Evolutionary conservation across 1,284 basidiomycete species (phyloP).

Genomic region (Ustilago shanxiensis): DNA sequence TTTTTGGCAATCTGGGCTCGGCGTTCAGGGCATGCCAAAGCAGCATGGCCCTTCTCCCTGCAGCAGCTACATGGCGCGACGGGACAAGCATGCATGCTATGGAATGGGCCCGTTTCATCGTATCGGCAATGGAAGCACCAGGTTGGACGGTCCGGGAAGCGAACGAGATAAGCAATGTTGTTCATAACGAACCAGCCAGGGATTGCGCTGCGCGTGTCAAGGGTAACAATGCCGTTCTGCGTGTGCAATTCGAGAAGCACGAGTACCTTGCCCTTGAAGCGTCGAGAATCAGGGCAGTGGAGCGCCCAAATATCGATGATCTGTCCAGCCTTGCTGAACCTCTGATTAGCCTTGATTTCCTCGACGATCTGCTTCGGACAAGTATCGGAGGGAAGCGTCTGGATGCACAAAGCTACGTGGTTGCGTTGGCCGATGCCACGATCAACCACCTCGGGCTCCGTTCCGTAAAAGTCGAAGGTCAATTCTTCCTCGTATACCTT

Average conservation of each 20-base stretch:
- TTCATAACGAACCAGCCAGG: slow-evolving; percentile 37
- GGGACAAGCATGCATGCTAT: slow-evolving; percentile 34
- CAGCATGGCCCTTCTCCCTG: slow-evolving; percentile 17
- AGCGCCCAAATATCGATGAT: slow-evolving; percentile 36
- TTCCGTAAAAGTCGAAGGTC: slow-evolving; percentile 42
- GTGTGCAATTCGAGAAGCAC: slow-evolving; percentile 32
- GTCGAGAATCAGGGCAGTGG: slow-evolving; percentile 4
- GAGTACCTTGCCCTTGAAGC: slow-evolving; percentile 33
- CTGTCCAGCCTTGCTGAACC: slow-evolving; percentile 17
- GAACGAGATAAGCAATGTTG: slow-evolving; percentile 29
- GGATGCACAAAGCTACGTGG: slow-evolving; percentile 31
- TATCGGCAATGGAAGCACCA: slow-evolving; percentile 44
- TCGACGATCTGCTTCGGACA: neutral
- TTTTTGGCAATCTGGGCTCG: slow-evolving; percentile 24
- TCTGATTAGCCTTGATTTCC: neutral
- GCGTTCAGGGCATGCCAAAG: slow-evolving; percentile 25
- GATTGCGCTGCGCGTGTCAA: slow-evolving; percentile 19
- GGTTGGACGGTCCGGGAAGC: slow-evolving; percentile 25
- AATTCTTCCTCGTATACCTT: slow-evolving; percentile 29
- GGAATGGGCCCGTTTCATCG: slow-evolving; percentile 18
- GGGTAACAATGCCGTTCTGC: slow-evolving; percentile 7
- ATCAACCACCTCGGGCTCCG: slow-evolving; percentile 21
- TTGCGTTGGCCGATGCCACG: slow-evolving; percentile 21
- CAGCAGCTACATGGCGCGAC: slow-evolving; percentile 15
- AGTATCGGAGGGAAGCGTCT: slow-evolving; percentile 24